A percentile compares a stretch with the other conserved stretches of the same genome.
phyloP scores from a whole-genome alignment of 1,139 yeast genomes.

The Blastobotrys raffinosifermentans region DNA sequence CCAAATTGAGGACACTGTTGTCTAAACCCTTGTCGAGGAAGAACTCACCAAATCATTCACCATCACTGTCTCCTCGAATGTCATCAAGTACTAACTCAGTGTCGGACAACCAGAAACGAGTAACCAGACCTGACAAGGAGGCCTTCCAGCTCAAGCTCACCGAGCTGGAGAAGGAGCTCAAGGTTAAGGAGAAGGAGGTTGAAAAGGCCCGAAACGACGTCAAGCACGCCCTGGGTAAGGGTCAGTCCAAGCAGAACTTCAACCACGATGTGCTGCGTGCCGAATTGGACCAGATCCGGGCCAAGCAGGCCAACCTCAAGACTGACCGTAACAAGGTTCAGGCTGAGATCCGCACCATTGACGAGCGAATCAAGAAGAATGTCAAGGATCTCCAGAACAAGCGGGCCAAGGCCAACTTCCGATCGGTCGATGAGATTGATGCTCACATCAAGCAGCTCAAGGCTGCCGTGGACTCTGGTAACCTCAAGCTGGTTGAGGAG shows the following conservation, averaged over 20 bases:
- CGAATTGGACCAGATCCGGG: slow-evolving; percentile 51
- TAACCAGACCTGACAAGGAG: slow-evolving; percentile 34
- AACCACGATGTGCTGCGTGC: slow-evolving; percentile 61
- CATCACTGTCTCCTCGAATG: too few relatives aligned
- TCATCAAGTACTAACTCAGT: too few relatives aligned
- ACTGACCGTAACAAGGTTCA: slow-evolving; percentile 59
- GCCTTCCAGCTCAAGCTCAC: slow-evolving; percentile 61
- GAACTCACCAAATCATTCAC: too few relatives aligned
- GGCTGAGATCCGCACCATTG: slow-evolving; percentile 69
- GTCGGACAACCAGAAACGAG: slow-evolving; percentile 25
- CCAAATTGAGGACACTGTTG: too few relatives aligned
- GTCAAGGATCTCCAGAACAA: slow-evolving; percentile 66
- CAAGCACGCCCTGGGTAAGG: slow-evolving; percentile 24
- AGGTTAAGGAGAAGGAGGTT: slow-evolving; percentile 52
- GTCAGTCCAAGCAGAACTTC: slow-evolving; percentile 32
- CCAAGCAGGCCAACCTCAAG: slow-evolving; percentile 66
- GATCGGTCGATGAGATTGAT: slow-evolving; percentile 74
- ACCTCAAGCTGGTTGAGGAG: slow-evolving; percentile 86
- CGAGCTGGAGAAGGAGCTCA: slow-evolving; percentile 60
- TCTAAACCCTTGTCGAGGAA: too few relatives aligned
- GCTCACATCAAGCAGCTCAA: slow-evolving; percentile 66
- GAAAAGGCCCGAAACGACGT: slow-evolving; percentile 22
- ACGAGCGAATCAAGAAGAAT: slow-evolving; percentile 68
- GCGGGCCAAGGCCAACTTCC: slow-evolving; percentile 64
- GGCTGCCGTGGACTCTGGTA: slow-evolving; percentile 69